Evolutionary conservation across 176 grass and related monocot genomes (phyloP), one percentile per base, ranked within the genome.

Genomic region (Miscanthus lutarioriparius): DNA sequence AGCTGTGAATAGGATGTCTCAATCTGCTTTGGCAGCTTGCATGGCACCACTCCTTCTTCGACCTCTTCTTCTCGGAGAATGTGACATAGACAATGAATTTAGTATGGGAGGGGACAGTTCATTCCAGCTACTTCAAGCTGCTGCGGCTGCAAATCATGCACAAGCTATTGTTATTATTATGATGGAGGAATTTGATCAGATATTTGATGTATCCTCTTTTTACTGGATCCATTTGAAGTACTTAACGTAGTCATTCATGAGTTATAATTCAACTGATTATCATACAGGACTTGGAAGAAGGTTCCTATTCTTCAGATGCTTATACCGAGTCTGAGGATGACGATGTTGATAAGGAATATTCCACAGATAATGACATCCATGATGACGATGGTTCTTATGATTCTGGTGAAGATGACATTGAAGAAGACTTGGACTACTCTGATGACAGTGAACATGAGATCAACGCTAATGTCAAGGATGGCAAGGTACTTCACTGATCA

Each of bases 11-110:
- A 89, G 93, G 78, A 99, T 99, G 96, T 90, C 93, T 82, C 83
- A 89, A 76, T 90, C 93, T 62, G 96, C 96, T 82, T 78, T 99
- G 84, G 96, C 96, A 35, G 96, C 96, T 92, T 99, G 96, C 74
- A 99, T 99, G 96, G 93, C 96, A 33, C 96, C 96, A 70, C 94
- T 99, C 58, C 96, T 99, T 53, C 93, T 99, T 51, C 91, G 96
- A 53, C 93, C 96, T 53, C 89, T 99, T 62, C 89, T 99, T 88
- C 89, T 87, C 58, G 96, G 96, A 70, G 92, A 95, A 79, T 95
- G 93, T 84, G 93, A 90, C 83, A 80, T 96, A n/a, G 96, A 99
- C 72, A 92, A 70, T 22, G 84, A 99, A 38, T 99, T 99, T 48
- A 94, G 80, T 83, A 95, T 95, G 90, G 89, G 56, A 63, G 93